Evolutionary conservation across 331 rosid genomes (phyloP).

Genomic region (Quercus phellos): DNA sequence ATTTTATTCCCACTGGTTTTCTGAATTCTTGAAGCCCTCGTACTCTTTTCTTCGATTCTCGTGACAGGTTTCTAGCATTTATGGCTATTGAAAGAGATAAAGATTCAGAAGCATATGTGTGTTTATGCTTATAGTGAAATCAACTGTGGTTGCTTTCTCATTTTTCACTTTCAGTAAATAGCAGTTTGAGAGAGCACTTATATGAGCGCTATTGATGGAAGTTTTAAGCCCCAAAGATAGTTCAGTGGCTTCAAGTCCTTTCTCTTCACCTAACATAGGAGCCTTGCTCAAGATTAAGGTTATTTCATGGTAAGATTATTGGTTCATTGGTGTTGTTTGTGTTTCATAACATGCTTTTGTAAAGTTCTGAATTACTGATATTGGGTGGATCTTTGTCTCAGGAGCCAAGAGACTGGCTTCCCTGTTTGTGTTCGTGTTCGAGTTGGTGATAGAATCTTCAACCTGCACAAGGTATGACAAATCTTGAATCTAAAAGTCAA

Average conservation of each 20-base stretch:
- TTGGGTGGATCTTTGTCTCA: slow-evolving; percentile 24
- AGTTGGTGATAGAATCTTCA: slow-evolving; percentile 53
- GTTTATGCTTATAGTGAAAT: slow-evolving; percentile 14
- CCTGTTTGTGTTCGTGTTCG: slow-evolving; percentile 63
- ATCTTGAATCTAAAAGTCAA: not conserved
- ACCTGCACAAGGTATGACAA: slow-evolving; percentile 60
- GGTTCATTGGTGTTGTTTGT: not conserved
- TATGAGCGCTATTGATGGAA: slow-evolving; percentile 48
- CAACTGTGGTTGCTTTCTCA: slow-evolving; percentile 10
- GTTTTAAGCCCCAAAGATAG: slow-evolving; percentile 43
- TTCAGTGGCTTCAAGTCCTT: slow-evolving; percentile 62
- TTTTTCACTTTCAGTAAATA: slow-evolving; percentile 22
- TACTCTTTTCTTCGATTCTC: slow-evolving; percentile 15
- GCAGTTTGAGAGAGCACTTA: not conserved
- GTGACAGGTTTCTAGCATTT: slow-evolving; percentile 24
- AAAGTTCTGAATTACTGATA: slow-evolving; percentile 4
- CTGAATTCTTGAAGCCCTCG: slow-evolving; percentile 19
- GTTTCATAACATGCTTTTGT: slow-evolving; percentile 1
- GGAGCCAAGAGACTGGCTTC: slow-evolving; percentile 90
- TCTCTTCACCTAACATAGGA: slow-evolving; percentile 67
- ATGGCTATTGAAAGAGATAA: not conserved
- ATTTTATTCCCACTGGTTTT: slow-evolving; percentile 19
- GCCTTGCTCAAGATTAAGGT: slow-evolving; percentile 83
- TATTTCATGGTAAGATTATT: slow-evolving; percentile 61
- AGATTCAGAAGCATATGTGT: slow-evolving; percentile 5